Conservation (phyloP, 441 rosid genomes). For the Syzygium syzygioides region DNA sequence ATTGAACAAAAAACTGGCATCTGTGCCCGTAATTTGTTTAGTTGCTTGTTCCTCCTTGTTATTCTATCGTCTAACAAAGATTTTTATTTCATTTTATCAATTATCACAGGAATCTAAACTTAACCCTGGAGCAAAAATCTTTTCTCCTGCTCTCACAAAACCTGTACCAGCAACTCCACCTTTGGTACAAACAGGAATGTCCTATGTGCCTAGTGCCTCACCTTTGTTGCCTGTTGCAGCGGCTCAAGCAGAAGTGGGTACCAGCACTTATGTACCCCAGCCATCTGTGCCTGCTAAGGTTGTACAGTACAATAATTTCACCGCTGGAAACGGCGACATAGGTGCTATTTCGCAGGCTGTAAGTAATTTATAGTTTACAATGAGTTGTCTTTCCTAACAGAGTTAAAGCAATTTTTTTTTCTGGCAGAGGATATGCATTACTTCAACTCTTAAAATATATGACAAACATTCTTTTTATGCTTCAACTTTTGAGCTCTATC, state of each 20-base stretch:
- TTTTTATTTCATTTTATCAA: background rate
- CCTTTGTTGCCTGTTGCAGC: conserved; percentile 36
- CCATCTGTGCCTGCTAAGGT: conserved; percentile 47
- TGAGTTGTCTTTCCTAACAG: background rate
- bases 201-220: conserved; percentile 46
- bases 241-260: conserved; percentile 48
- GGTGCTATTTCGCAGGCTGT: conserved; percentile 53
- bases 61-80: background rate
- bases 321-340: conserved; percentile 38
- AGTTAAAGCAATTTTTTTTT: background rate
- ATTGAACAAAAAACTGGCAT: background rate
- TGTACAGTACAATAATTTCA: conserved; percentile 37
- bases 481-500: background rate
- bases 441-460: background rate
- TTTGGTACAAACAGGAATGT: conserved; percentile 34
- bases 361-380: conserved; percentile 20
- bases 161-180: conserved; percentile 37
- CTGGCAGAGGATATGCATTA: background rate
- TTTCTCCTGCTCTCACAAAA: conserved; percentile 60
- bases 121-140: conserved; percentile 74
- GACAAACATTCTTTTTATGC: background rate
- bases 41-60: background rate
- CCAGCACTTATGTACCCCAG: conserved; percentile 39
- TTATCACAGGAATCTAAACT: conserved; percentile 68
- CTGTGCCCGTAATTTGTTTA: conserved; percentile 1